Evolutionary conservation across 805 yeast species (phyloP).

Genomic region (Ogataea naganishii): DNA sequence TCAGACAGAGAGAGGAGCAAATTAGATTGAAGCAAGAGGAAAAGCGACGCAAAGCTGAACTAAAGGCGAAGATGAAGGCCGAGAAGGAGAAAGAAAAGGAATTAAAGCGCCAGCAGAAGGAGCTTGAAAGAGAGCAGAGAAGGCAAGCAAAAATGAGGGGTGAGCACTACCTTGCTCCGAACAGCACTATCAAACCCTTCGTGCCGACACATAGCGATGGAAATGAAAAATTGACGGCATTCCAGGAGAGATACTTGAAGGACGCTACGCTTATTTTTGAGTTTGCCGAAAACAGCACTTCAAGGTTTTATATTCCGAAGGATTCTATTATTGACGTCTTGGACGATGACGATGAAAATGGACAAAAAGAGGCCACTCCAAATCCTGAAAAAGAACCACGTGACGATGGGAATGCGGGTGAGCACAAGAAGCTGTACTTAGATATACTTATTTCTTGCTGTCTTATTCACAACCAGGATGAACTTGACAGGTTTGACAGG

Average conservation of each 20-base stretch:
- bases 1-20: conserved; percentile 9
- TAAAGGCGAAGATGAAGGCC: conserved; percentile 11
- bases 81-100: conserved; percentile 17
- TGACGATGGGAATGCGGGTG: conserved; percentile 9
- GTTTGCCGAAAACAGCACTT: conserved; percentile 69
- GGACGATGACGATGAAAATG: conserved; percentile 18
- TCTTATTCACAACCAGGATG: conserved; percentile 41
- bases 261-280: conserved; percentile 79
- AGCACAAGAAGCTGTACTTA: conserved; percentile 15
- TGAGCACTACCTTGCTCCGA: too few species aligned
- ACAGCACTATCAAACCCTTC: not conserved
- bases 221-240: conserved; percentile 62
- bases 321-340: conserved; percentile 63
- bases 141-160: conserved; percentile 12
- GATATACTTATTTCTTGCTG: conserved; percentile 41
- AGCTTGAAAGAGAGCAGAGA: conserved; percentile 15
- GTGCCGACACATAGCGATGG: conserved; percentile 14
- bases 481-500: conserved; percentile 36
- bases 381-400: conserved; percentile 8
- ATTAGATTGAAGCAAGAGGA: conserved; percentile 5
- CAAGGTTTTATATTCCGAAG: conserved; percentile 68
- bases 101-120: conserved; percentile 12
- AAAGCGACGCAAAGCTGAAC: conserved; percentile 9
- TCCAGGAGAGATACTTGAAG: conserved; percentile 61
- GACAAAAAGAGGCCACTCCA: conserved; percentile 6